Evolutionary conservation across 352 stramenopile species (phyloP).

Genomic region (Pythium vanterpoolii): DNA sequence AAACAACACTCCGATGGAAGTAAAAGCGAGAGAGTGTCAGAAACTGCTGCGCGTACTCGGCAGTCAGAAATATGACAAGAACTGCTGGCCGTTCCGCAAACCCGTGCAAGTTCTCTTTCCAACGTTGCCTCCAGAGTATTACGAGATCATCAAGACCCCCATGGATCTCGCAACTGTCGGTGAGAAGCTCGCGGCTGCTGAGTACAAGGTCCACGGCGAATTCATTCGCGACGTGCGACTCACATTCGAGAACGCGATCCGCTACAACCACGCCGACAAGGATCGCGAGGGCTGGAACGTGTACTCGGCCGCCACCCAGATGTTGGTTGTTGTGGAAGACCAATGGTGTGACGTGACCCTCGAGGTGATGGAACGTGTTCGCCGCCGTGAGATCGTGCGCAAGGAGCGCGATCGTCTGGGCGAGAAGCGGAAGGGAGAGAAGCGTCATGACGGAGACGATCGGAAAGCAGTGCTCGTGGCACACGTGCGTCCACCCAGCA

Average conservation of each 20-base stretch:
- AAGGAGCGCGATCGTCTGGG: slow-evolving; percentile 67
- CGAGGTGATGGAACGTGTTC: slow-evolving; percentile 69
- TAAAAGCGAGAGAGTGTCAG: slow-evolving; percentile 79
- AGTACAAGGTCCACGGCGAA: slow-evolving; percentile 80
- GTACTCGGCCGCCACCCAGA: slow-evolving; percentile 69
- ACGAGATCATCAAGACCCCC: slow-evolving; percentile 75
- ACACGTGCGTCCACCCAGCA: not conserved
- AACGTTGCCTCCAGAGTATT: slow-evolving; percentile 67
- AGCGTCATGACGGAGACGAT: slow-evolving; percentile 27
- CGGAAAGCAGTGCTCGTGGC: slow-evolving; percentile 10
- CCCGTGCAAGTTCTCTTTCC: slow-evolving; percentile 73
- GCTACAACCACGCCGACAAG: slow-evolving; percentile 81
- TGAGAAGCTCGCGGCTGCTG: slow-evolving; percentile 58
- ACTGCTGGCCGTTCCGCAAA: slow-evolving; percentile 85
- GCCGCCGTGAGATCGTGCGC: slow-evolving; percentile 60
- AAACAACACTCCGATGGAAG: slow-evolving; percentile 52
- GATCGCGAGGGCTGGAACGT: slow-evolving; percentile 78
- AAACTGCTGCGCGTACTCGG: slow-evolving; percentile 78
- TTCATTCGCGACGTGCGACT: slow-evolving; percentile 78
- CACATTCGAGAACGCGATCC: slow-evolving; percentile 83
- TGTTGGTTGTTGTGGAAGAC: slow-evolving; percentile 71
- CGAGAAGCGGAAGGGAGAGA: slow-evolving; percentile 50
- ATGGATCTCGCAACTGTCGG: slow-evolving; percentile 79
- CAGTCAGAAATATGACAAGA: slow-evolving; percentile 86
- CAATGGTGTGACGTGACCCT: slow-evolving; percentile 78